Evolutionary conservation across 352 stramenopile genomes (phyloP), one percentile per base, ranked within the genome.

Genomic region (Phytophthora lateralis): DNA sequence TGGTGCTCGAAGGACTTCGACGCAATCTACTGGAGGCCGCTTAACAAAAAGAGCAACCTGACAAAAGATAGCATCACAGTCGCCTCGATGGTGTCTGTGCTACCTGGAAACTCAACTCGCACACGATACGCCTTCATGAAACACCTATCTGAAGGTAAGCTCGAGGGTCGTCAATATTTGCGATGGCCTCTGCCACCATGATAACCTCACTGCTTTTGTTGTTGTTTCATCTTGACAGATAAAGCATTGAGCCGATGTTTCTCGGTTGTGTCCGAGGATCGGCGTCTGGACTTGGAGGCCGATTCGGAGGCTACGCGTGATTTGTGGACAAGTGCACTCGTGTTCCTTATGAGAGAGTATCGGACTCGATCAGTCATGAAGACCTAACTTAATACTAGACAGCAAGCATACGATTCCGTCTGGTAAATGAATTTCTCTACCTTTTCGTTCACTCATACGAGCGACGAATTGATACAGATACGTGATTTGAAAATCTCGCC

Each of bases 71-170:
- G 71, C 10, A 71, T 91, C 34, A 27, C 70, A 0, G 67, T 88
- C 8, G 38, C 60, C 12, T 73, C 69, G 8, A 75, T 91, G 50
- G 34, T 87, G 15, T 71, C 73, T 0, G 69, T 91, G 45, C 55
- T 89, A 1, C 80, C 80, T 0, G 80, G 79, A 46, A 86, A 89
- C 61, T 88, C 75, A 10, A 67, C 57, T 8, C 66, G 79, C 7
- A 91, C 82, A 41, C 68, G 77, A 15, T 91, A 91, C 48, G 82
- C 79, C 17, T 91, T 89, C 65, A 89, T 91, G 79, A 89, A 89
- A 42, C 78, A 91, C 34, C 63, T 91, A 30, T 88, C 82, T 6
- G 79, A 91, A 20, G 82, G 78, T 88, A 78, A 60, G 43, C 20
- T n/a, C 5, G 38, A 17, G 20, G 29, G 20, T 32, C 32, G 35